Base-by-base conservation (phyloP, 495 filamentous ascomycete genomes). In the Ascodesmis nigricans region DNA sequence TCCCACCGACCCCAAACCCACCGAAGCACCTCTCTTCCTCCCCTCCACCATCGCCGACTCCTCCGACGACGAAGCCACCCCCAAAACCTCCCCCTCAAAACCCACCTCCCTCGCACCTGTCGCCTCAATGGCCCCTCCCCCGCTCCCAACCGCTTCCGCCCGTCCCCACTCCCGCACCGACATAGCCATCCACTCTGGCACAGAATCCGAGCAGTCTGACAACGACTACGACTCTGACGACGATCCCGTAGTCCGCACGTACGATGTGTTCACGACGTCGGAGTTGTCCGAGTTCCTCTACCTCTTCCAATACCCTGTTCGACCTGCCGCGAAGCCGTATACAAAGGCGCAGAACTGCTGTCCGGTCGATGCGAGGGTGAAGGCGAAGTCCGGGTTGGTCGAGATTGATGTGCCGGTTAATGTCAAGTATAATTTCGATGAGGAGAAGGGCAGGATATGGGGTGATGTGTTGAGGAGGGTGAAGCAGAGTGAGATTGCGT, bases 381-480 rank as follows among this genome's bases (percentile, higher is more conserved):
- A 84, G 52, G 64, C 66, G 0, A 53, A 62, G 20, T 61, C 69
- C 1, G 76, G 75, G 0, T 59, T 78, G 33, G 56, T 82, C n/a
- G 78, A 84, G 47, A 49, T 81, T 4, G 78, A 84, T 33, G 60
- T 79, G 5, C 70, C 74, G 1, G 58, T 82, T 31, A 63, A 70
- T 51, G 65, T 66, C 13, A 54, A 58, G 10, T 40, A 47, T 3
- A 67, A 69, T 40, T 84, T 75, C 50, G 69, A 82, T 52, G 57
- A 63, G 33, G 60, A 54, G 33, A 72, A 72, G 45, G 77, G 68
- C 5, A 38, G 71, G 13, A 56, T 58, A 35, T 84, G 71, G 55
- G 77, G 72, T 1, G 65, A 76, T 31, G 68, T 71, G 10, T 38
- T 81, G 50, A 58, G 61, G 26, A 67, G 69, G 41, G 45, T 39